Conservation (phyloP, 495 filamentous ascomycete genomes). For the Neurospora tetrasperma region DNA sequence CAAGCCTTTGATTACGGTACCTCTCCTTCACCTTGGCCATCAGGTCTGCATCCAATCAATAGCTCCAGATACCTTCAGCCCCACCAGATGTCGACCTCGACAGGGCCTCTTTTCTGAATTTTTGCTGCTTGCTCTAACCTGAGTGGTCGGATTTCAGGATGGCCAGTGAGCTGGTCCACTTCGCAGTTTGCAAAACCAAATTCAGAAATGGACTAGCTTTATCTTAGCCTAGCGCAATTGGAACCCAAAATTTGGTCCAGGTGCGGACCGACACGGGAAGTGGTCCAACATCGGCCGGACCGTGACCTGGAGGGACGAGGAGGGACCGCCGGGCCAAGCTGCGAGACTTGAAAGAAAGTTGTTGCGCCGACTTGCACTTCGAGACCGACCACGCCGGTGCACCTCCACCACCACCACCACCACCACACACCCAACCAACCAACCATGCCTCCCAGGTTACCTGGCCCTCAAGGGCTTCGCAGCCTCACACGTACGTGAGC, state of each 20-base stretch:
- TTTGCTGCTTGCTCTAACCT: neutral
- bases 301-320: conserved; percentile 9
- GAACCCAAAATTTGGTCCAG: conserved; percentile 22
- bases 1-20: neutral
- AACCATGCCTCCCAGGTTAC: conserved; percentile 66
- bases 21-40: neutral
- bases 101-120: neutral
- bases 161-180: conserved; percentile 5
- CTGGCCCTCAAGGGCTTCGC: conserved; percentile 50
- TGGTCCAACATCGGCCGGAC: conserved; percentile 10
- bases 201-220: neutral
- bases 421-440: too few relatives aligned
- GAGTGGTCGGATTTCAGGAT: conserved; percentile 4
- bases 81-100: neutral
- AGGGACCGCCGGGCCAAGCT: conserved; percentile 7
- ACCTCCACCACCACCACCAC: neutral
- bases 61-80: neutral
- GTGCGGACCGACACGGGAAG: conserved; percentile 12
- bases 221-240: conserved; percentile 7
- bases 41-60: neutral
- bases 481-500: conserved; percentile 47
- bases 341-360: conserved; percentile 6
- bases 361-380: neutral
- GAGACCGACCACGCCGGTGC: conserved; percentile 1
- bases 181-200: neutral